Percentiles rank a stretch among this genome's conserved stretches.
Conservation (phyloP, 495 filamentous ascomycete species). For the Parmelia sp. region DNA sequence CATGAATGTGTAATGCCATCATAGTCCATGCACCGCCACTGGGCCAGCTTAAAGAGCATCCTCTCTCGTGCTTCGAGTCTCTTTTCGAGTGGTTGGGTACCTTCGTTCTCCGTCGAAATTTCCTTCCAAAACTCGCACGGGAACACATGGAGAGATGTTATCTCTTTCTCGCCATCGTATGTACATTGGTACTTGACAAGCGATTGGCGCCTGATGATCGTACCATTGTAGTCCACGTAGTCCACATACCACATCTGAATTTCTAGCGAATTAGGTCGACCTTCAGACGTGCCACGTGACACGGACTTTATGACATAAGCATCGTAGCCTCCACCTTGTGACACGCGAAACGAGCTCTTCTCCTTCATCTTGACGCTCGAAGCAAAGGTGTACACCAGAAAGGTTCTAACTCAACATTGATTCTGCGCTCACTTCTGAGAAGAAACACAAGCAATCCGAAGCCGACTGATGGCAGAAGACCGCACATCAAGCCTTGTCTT, state of each 20-base stretch:
- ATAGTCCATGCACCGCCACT: slow-evolving; percentile 10
- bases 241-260: slow-evolving; percentile 13
- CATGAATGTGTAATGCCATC: slow-evolving; percentile 5
- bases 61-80: slow-evolving; percentile 7
- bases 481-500: not conserved
- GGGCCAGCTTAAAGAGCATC: slow-evolving; percentile 10
- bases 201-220: slow-evolving; percentile 2
- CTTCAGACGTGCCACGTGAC: not conserved
- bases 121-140: slow-evolving; percentile 4
- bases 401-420: not conserved
- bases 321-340: not conserved
- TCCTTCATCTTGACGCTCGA: not conserved
- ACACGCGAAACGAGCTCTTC: not conserved
- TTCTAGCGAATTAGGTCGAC: not conserved
- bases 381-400: not conserved
- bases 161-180: slow-evolving; percentile 22
- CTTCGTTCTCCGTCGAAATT: not conserved
- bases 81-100: not conserved
- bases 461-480: not conserved
- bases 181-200: not conserved
- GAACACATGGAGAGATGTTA: slow-evolving; percentile 6
- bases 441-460: not conserved
- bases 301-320: slow-evolving; percentile 14
- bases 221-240: slow-evolving; percentile 17
- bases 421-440: not conserved